Percentiles rank a stretch among this genome's conserved stretches.
Evolutionary conservation across 2,329 filamentous ascomycete genomes (phyloP).

Genomic region (Cucurbitaria berberidis): DNA sequence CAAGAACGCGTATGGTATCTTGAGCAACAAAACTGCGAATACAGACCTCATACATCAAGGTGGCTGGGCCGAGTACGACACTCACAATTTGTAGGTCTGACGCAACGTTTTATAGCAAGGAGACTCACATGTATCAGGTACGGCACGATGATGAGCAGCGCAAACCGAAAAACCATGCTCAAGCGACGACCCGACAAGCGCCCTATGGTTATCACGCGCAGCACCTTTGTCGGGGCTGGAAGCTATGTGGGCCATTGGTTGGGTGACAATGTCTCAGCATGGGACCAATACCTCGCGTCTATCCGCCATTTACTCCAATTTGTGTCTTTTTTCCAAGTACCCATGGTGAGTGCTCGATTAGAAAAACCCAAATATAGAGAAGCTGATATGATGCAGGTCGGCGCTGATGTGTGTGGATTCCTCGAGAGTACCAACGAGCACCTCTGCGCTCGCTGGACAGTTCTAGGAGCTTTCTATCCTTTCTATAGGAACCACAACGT

Average conservation of each 20-base stretch:
- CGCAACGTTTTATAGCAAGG: background rate
- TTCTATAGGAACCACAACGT: constrained; percentile 77
- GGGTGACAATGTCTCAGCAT: constrained; percentile 58
- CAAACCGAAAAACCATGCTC: constrained; percentile 71
- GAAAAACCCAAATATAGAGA: background rate
- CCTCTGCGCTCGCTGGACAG: constrained; percentile 75
- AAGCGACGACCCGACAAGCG: constrained; percentile 68
- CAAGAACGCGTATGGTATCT: constrained; percentile 59
- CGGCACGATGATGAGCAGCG: constrained; percentile 74
- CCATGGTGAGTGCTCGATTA: constrained; percentile 42
- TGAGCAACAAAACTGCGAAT: constrained; percentile 61
- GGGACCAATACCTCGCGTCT: constrained; percentile 52
- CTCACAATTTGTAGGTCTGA: constrained; percentile 69
- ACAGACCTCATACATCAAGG: constrained; percentile 72
- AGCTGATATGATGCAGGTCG: constrained; percentile 31
- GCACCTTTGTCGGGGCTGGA: constrained; percentile 76
- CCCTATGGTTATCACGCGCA: constrained; percentile 77
- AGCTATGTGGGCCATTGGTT: constrained; percentile 64
- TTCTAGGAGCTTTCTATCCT: constrained; percentile 72
- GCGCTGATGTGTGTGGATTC: constrained; percentile 76
- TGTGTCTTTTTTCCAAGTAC: constrained; percentile 53
- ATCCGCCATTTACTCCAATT: constrained; percentile 54
- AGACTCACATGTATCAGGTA: constrained; percentile 51
- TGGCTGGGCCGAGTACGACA: constrained; percentile 72
- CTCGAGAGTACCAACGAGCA: constrained; percentile 68